A percentile compares a stretch with the other conserved stretches of the same genome.
These are phyloP conservation scores for Botryotinia narcissicola DNA, from an alignment of 2,329 filamentous ascomycete species.

Conservation along the genomic window DNA sequence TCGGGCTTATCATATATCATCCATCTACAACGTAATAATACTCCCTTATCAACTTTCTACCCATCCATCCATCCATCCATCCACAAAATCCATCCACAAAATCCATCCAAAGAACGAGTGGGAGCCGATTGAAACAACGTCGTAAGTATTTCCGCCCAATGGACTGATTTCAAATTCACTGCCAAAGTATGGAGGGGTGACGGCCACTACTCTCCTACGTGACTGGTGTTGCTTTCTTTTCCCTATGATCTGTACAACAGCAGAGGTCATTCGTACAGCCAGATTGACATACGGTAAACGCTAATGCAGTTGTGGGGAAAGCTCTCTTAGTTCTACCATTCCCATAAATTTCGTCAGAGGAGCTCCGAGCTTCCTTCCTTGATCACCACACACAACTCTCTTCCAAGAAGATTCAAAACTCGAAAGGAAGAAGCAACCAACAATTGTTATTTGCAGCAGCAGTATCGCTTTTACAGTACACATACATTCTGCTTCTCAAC, in stretches of 20 bases:
- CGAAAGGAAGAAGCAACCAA: neutral
- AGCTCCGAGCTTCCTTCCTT: slow-evolving; percentile 15
- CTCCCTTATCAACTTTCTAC: neutral
- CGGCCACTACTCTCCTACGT: neutral
- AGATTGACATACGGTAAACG: neutral
- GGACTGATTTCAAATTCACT: neutral
- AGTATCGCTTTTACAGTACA: neutral
- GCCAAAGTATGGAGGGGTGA: neutral
- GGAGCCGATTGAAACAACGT: neutral
- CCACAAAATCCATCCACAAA: neutral
- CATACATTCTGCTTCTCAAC: neutral
- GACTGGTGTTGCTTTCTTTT: neutral
- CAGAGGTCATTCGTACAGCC: slow-evolving; percentile 7
- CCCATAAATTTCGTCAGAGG: slow-evolving; percentile 18
- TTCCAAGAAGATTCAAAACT: neutral
- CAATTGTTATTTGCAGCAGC: neutral
- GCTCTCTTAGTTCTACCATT: slow-evolving; percentile 8
- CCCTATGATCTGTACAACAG: neutral
- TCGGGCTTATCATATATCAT: neutral
- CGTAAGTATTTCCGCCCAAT: neutral
- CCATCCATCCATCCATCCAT: neutral
- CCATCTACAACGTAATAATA: neutral
- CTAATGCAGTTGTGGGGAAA: slow-evolving; percentile 14
- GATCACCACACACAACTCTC: slow-evolving; percentile 1
- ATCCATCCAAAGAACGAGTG: neutral